Evolutionary conservation across 2,329 filamentous ascomycete species (phyloP), one percentile per base, ranked within the genome.

Genomic region (Neophaeococcomyces aloes): DNA sequence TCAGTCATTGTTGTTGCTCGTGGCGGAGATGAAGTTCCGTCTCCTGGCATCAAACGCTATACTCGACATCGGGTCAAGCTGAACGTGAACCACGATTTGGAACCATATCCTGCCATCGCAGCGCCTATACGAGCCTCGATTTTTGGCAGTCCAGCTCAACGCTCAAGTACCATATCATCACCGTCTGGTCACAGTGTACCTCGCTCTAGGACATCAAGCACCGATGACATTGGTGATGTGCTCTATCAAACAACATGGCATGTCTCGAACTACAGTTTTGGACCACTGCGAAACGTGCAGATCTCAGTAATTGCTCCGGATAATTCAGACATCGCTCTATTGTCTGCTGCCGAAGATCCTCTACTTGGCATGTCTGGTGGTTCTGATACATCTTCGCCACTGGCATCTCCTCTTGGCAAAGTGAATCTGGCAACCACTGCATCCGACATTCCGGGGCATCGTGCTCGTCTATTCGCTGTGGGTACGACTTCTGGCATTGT

Each of bases 401-500:
- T 66, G 34, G 71, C 70, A 13, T 74, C 72, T 3, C 74, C 71
- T n/a, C 58, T 70, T 52, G 75, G 63, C 32, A 65, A 63, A 57
- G 70, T 60, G 57, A 69, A 56, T 55, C 29, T 47, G 5, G 34
- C 44, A 11, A 60, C 57, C 43, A 68, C 56, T 45, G 57, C 15
- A 51, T 57, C 5, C 58, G 83, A 93, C 50, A 77, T 95, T 23
- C 89, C 89, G 3, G 91, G 91, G 4, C 83, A 87, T 46, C 77
- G 88, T 49, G 83, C 83, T 46, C 81, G 89, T 10, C 76, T 94
- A 33, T 60, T 96, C 29, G 86, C 84, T 14, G 66, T 87, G 36
- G 91, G 91, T 14, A 96, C 88, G 0, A 79, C 78, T 42, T 75
- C 70, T 7, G 91, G 91, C 0, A 70, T 70, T n/a, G 70, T 96